These are phyloP conservation scores for Castanea crenata DNA, from an alignment of 306 rosid species.

Conservation along the genomic window DNA sequence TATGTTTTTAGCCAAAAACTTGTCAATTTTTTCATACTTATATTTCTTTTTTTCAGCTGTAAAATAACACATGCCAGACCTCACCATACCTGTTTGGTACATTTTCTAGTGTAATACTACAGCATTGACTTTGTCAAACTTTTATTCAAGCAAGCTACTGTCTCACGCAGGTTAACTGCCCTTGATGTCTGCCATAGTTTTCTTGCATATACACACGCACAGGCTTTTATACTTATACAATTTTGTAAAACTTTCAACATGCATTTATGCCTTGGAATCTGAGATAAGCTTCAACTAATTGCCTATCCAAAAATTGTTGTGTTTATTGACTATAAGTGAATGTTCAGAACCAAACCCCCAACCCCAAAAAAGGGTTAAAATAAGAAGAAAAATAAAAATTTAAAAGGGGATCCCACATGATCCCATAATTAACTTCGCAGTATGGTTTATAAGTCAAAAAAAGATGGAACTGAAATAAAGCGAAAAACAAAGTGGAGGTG, in stretches of 20 bases:
- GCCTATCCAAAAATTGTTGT: not conserved
- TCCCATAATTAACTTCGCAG: too few species aligned
- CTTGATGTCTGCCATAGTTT: not conserved
- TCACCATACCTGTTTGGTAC: not conserved
- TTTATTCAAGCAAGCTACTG: not conserved
- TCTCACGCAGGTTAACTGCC: not conserved
- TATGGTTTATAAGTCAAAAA: too few species aligned
- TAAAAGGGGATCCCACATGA: too few species aligned
- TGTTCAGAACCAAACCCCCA: not conserved
- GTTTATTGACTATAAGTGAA: not conserved
- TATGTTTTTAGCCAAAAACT: not conserved
- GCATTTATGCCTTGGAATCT: constrained; percentile 2
- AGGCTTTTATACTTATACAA: not conserved
- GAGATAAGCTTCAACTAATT: not conserved
- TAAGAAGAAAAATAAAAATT: too few species aligned
- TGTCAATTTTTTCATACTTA: not conserved
- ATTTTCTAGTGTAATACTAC: not conserved
- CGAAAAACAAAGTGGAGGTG: too few species aligned
- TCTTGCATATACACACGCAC: constrained; percentile 8
- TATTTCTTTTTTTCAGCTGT: not conserved
- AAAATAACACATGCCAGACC: not conserved
- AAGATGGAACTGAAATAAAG: too few species aligned
- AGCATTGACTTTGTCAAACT: not conserved
- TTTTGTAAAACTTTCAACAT: not conserved
- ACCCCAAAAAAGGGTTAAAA: not conserved